These are phyloP conservation scores for Ichthyophthirius multifiliis DNA, from an alignment of 169 alveolate genomes.

Conservation along the genomic window DNA sequence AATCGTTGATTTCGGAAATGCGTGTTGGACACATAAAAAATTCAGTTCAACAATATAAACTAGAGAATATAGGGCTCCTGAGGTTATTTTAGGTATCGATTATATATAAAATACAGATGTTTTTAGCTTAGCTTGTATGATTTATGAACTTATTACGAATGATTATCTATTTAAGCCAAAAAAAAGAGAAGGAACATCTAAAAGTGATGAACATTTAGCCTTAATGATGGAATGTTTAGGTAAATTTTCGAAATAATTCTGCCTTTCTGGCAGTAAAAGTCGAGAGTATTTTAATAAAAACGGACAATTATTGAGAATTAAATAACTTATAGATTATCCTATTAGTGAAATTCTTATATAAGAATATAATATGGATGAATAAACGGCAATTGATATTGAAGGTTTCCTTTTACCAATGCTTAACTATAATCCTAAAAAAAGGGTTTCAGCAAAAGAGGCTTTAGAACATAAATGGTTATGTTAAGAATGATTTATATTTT, in stretches of 20 bases:
- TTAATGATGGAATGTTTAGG: constrained; percentile 69
- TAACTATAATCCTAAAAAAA: constrained; percentile 30
- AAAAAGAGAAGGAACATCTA: constrained; percentile 49
- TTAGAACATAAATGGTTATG: constrained; percentile 34
- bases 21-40: constrained; percentile 72
- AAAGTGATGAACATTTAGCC: constrained; percentile 74
- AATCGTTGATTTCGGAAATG: constrained; percentile 78
- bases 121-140: constrained; percentile 77
- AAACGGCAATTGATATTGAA: constrained; percentile 22
- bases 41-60: constrained; percentile 74
- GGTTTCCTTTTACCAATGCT: constrained; percentile 39
- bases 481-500: too few species aligned
- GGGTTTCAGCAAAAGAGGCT: constrained; percentile 33
- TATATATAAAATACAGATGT: constrained; percentile 74
- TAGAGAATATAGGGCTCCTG: constrained; percentile 82
- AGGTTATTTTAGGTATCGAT: constrained; percentile 63
- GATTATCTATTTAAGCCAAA: constrained; percentile 73
- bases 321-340: constrained; percentile 12
- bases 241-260: constrained; percentile 57
- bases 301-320: constrained; percentile 48
- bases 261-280: constrained; percentile 40
- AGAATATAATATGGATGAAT: constrained; percentile 17
- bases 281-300: constrained; percentile 51
- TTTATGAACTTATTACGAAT: constrained; percentile 73
- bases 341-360: constrained; percentile 9